Evolutionary conservation across 345 rosid species (phyloP).

Genomic region (Eucalyptus leucophloia): DNA sequence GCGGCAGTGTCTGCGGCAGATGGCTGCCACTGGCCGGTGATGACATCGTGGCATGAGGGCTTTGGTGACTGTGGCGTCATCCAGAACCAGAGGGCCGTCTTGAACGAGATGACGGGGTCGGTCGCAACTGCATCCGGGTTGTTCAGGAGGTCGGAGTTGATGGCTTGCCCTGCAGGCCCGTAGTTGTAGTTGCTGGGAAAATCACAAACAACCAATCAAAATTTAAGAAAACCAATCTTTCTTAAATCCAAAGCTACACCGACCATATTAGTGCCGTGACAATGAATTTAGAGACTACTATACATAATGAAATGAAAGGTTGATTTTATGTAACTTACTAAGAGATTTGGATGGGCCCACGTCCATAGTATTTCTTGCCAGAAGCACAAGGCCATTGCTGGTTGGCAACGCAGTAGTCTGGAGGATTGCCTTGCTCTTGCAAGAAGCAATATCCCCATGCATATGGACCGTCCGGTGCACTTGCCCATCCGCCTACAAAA

Average conservation of each 20-base stretch:
- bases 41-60: slow-evolving; percentile 2
- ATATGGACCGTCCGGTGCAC: slow-evolving; percentile 4
- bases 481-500: slow-evolving; percentile 3
- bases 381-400: slow-evolving; percentile 3
- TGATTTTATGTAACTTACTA: not conserved
- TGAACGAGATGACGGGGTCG: not conserved
- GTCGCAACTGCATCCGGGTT: not conserved
- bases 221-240: not conserved
- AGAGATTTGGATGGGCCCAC: slow-evolving; percentile 3
- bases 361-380: slow-evolving; percentile 3
- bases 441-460: slow-evolving; percentile 7
- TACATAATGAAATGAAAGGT: not conserved
- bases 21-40: not conserved
- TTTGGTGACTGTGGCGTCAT: slow-evolving; percentile 5
- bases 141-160: not conserved
- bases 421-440: not conserved
- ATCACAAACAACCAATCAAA: not conserved
- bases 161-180: not conserved
- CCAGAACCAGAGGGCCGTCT: slow-evolving; percentile 12
- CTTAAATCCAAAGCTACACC: not conserved
- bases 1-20: not conserved
- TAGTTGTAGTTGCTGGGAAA: slow-evolving; percentile 5
- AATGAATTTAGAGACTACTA: not conserved
- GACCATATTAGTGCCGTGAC: not conserved
- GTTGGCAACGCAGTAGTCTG: not conserved